Evolutionary conservation across 257 asterid species (phyloP).

Genomic region (Hygrophila difformis): DNA sequence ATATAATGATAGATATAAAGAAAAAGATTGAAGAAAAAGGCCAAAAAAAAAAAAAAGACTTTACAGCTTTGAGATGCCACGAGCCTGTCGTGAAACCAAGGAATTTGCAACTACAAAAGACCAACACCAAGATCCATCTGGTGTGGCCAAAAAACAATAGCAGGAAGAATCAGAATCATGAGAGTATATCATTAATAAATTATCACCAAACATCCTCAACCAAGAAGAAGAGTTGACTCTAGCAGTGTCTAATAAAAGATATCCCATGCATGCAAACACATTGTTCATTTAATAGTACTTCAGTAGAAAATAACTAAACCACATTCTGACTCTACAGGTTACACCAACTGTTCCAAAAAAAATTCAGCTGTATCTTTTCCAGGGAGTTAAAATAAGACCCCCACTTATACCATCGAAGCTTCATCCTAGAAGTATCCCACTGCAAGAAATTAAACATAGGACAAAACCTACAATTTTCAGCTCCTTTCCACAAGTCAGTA

Average conservation of each 20-base stretch:
- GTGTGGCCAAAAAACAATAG: constrained; percentile 13
- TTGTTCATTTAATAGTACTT: neutral
- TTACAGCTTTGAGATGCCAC: constrained; percentile 56
- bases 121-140: constrained; percentile 99
- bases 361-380: neutral
- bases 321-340: neutral
- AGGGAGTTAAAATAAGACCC: neutral
- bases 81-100: constrained; percentile 87
- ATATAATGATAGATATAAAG: neutral
- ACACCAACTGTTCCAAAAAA: neutral
- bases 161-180: constrained; percentile 37
- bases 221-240: neutral
- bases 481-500: neutral
- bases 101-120: constrained; percentile 85
- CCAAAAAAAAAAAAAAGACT: too few relatives aligned
- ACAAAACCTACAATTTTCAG: neutral
- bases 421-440: too few relatives aligned
- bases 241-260: constrained; percentile 1
- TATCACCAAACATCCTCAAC: constrained; percentile 7
- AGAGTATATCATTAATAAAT: neutral
- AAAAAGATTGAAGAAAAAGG: constrained; percentile 16
- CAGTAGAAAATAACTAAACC: neutral
- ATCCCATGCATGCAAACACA: constrained; percentile 1
- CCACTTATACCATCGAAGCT: neutral
- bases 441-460: neutral